These are phyloP conservation scores for Coprinopsis sp. DNA, from an alignment of 768 basidiomycete species.

Conservation along the genomic window DNA sequence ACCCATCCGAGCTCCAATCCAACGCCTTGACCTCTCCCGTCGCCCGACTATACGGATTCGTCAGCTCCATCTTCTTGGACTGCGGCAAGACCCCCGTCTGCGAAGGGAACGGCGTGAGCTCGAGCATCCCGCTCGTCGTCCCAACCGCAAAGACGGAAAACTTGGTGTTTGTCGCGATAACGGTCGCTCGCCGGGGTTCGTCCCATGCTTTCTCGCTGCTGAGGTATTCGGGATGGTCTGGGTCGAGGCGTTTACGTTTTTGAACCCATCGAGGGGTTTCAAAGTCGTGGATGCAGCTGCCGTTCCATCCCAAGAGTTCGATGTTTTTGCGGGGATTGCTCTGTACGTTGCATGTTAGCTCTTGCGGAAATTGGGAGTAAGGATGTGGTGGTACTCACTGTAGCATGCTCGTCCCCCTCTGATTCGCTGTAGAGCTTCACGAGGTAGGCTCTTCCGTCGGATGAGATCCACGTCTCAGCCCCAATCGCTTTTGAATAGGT, in stretches of 20 bases:
- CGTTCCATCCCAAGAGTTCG: constrained; percentile 51
- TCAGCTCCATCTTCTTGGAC: constrained; percentile 59
- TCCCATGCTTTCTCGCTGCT: constrained; percentile 36
- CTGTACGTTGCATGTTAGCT: too few relatives aligned
- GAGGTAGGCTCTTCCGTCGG: constrained; percentile 79
- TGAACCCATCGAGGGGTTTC: constrained; percentile 75
- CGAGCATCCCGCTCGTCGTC: constrained; percentile 61
- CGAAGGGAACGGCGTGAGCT: constrained; percentile 66
- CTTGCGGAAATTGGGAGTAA: too few relatives aligned
- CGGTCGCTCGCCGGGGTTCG: constrained; percentile 62
- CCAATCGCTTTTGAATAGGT: constrained; percentile 51
- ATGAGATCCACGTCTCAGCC: constrained; percentile 80
- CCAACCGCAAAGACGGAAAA: constrained; percentile 85
- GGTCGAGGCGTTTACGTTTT: constrained; percentile 60
- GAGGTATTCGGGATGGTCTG: constrained; percentile 29
- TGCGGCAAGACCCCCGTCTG: constrained; percentile 51
- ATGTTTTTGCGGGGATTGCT: constrained; percentile 16
- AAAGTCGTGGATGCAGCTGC: constrained; percentile 76
- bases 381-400: too few relatives aligned
- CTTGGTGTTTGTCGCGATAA: constrained; percentile 66
- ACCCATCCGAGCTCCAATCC: constrained; percentile 95
- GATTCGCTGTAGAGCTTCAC: constrained; percentile 52
- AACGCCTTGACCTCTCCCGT: constrained; percentile 62
- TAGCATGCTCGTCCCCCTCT: background rate
- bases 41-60: constrained; percentile 52